phyloP scores from a whole-genome alignment of 805 yeast genomes.

The Barnettozyma populi region DNA sequence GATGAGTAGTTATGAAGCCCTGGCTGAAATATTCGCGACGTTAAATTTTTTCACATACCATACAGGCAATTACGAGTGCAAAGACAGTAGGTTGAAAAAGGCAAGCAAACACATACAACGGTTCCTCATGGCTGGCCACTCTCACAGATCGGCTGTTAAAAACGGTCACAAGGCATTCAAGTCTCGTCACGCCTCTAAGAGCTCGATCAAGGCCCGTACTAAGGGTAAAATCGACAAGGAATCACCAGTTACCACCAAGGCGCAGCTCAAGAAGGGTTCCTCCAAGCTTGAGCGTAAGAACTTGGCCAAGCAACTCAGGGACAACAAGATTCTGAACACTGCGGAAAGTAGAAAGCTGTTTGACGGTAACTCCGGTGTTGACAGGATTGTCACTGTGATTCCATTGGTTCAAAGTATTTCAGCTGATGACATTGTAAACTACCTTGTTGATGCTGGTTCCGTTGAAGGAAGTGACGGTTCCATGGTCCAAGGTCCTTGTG shows the following conservation, averaged over 20 bases:
- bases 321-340: slow-evolving; percentile 59
- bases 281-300: slow-evolving; percentile 72
- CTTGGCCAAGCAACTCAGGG: slow-evolving; percentile 68
- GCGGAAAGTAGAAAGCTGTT: slow-evolving; percentile 62
- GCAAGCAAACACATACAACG: background rate
- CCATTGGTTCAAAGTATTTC: slow-evolving; percentile 73
- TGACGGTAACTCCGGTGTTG: slow-evolving; percentile 75
- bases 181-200: slow-evolving; percentile 85
- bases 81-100: background rate
- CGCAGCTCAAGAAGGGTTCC: slow-evolving; percentile 26
- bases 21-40: background rate
- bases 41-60: background rate
- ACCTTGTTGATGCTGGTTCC: slow-evolving; percentile 38
- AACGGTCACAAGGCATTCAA: slow-evolving; percentile 87
- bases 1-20: slow-evolving; percentile 6
- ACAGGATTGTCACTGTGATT: slow-evolving; percentile 75
- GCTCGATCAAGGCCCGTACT: slow-evolving; percentile 69
- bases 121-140: slow-evolving; percentile 60
- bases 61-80: background rate
- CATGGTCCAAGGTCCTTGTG: slow-evolving; percentile 38
- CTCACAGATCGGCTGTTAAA: slow-evolving; percentile 81
- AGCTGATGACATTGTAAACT: slow-evolving; percentile 47
- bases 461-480: slow-evolving; percentile 29
- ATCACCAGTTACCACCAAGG: slow-evolving; percentile 13
- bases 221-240: slow-evolving; percentile 87